phyloP scores from a whole-genome alignment of 129 eudicot species.

The Tagetes erecta region DNA sequence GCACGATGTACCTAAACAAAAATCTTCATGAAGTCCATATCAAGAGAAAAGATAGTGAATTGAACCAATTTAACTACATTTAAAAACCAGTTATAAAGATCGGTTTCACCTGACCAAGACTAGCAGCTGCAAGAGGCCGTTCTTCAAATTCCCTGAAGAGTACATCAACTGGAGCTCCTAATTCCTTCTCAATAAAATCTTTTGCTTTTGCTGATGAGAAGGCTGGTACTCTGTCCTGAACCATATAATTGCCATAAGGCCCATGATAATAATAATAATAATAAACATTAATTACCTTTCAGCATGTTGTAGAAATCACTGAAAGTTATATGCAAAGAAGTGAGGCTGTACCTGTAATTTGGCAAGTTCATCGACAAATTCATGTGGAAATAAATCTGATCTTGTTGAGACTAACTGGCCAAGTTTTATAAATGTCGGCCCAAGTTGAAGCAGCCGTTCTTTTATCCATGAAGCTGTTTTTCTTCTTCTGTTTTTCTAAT shows the following conservation, averaged over 20 bases:
- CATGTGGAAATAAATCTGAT: slow-evolving; percentile 94
- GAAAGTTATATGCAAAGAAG: slow-evolving; percentile 17
- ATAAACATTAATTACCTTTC: not conserved
- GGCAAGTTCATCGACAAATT: slow-evolving; percentile 92
- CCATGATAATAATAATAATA: not conserved
- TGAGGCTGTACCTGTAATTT: slow-evolving; percentile 74
- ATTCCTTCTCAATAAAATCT: slow-evolving; percentile 65
- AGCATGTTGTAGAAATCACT: slow-evolving; percentile 15
- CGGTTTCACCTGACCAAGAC: slow-evolving; percentile 93
- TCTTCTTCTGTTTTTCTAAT: slow-evolving; percentile 68
- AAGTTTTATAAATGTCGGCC: slow-evolving; percentile 90
- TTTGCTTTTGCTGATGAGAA: slow-evolving; percentile 79
- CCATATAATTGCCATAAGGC: slow-evolving; percentile 23
- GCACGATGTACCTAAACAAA: slow-evolving; percentile 90
- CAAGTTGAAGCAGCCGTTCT: slow-evolving; percentile 85
- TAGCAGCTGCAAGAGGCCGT: slow-evolving; percentile 95
- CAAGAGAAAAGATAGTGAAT: not conserved
- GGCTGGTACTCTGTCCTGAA: slow-evolving; percentile 96
- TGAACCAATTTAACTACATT: not conserved
- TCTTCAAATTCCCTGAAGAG: slow-evolving; percentile 89
- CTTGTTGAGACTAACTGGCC: slow-evolving; percentile 92
- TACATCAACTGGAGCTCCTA: slow-evolving; percentile 80
- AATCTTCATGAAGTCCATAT: slow-evolving; percentile 27
- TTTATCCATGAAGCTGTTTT: slow-evolving; percentile 92
- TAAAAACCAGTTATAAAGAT: not conserved